These are phyloP conservation scores for Acarospora socialis DNA, from an alignment of 2,329 filamentous ascomycete genomes.

Conservation along the genomic window DNA sequence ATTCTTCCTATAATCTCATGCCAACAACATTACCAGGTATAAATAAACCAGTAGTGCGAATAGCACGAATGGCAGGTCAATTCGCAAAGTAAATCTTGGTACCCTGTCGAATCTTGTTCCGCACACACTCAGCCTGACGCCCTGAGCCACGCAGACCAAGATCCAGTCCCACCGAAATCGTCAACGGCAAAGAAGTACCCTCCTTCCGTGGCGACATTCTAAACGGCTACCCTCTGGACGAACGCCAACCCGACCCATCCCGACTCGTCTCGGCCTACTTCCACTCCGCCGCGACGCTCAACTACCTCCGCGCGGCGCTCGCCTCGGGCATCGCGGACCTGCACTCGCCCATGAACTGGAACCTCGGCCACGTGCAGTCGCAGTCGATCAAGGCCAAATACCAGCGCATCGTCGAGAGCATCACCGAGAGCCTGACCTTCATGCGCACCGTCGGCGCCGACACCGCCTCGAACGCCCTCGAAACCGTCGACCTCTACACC, in stretches of 20 bases:
- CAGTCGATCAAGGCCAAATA: constrained; percentile 75
- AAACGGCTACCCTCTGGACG: constrained; percentile 69
- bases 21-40: constrained; percentile 24
- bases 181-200: constrained; percentile 67
- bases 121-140: background rate
- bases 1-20: constrained; percentile 8
- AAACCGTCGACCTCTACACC: constrained; percentile 89
- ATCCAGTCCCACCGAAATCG: constrained; percentile 70
- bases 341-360: constrained; percentile 89
- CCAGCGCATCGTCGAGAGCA: constrained; percentile 65
- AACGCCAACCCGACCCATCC: constrained; percentile 66
- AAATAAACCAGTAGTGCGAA: constrained; percentile 73
- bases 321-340: constrained; percentile 84
- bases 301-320: constrained; percentile 76
- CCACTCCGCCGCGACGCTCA: constrained; percentile 85
- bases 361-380: constrained; percentile 78
- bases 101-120: background rate
- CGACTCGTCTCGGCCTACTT: constrained; percentile 87
- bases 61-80: constrained; percentile 92
- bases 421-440: constrained; percentile 84
- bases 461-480: constrained; percentile 58
- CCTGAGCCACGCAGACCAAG: constrained; percentile 43
- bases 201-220: constrained; percentile 93
- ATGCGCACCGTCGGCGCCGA: constrained; percentile 88
- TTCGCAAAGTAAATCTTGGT: constrained; percentile 56